Conservation (phyloP, 164 flowering plant genomes). For the Nymphaea thermarum region DNA sequence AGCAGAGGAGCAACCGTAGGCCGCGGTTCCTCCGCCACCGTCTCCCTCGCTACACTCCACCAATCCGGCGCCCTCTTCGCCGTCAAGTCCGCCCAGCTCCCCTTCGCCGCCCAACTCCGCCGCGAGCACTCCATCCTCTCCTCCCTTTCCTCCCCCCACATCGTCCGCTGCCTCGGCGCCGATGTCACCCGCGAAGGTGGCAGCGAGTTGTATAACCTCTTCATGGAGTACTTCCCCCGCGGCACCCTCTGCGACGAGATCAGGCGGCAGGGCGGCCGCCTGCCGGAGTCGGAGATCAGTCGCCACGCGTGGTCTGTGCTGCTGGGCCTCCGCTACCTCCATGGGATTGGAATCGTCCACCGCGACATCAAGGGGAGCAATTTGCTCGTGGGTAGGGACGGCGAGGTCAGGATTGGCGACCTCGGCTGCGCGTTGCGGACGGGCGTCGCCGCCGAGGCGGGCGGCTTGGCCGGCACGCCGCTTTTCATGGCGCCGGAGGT, state of each 20-base stretch:
- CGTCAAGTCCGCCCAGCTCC: slow-evolving; percentile 31
- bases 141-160: slow-evolving; percentile 21
- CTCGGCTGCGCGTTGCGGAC: slow-evolving; percentile 58
- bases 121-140: slow-evolving; percentile 31
- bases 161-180: slow-evolving; percentile 41
- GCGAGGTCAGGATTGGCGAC: slow-evolving; percentile 54
- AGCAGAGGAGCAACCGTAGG: slow-evolving; percentile 43
- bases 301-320: slow-evolving; percentile 30
- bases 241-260: slow-evolving; percentile 43
- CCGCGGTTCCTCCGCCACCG: slow-evolving; percentile 42
- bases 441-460: neutral
- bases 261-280: slow-evolving; percentile 16
- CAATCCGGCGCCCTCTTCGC: slow-evolving; percentile 24
- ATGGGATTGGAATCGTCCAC: slow-evolving; percentile 55
- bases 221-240: slow-evolving; percentile 45
- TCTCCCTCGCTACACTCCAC: slow-evolving; percentile 24
- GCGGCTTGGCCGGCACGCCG: slow-evolving; percentile 36
- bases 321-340: slow-evolving; percentile 33
- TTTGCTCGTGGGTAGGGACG: slow-evolving; percentile 23
- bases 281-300: slow-evolving; percentile 30
- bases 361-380: slow-evolving; percentile 72
- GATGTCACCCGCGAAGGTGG: slow-evolving; percentile 26
- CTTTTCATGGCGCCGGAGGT: slow-evolving; percentile 59
- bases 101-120: slow-evolving; percentile 21
- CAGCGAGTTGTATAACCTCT: slow-evolving; percentile 26